Evolutionary conservation across 176 grass and related monocot species (phyloP).

Genomic region (Thinopyrum elongatum): DNA sequence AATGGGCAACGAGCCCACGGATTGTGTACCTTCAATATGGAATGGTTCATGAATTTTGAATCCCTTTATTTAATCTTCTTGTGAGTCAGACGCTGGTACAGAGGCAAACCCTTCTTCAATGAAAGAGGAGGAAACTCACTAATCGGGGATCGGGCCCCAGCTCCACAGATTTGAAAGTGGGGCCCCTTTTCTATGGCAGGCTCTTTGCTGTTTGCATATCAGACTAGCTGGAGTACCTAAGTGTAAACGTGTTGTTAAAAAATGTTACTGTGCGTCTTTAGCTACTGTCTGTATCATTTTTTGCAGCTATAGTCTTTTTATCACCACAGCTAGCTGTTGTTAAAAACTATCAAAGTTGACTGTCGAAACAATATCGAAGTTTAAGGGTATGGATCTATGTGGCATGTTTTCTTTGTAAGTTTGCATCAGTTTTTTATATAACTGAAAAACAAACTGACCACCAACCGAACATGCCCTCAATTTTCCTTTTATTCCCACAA

Average conservation of each 20-base stretch:
- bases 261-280: too few relatives aligned
- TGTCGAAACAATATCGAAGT: not conserved
- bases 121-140: not conserved
- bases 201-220: not conserved
- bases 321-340: too few relatives aligned
- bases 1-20: not conserved
- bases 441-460: not conserved
- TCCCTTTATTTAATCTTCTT: not conserved
- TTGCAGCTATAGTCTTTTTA: too few relatives aligned
- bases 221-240: too few relatives aligned
- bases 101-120: not conserved
- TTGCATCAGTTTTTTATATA: not conserved
- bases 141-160: not conserved
- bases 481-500: not conserved
- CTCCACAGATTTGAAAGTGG: not conserved
- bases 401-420: too few relatives aligned
- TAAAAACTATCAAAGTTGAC: too few relatives aligned
- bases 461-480: not conserved
- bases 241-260: too few relatives aligned
- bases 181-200: not conserved
- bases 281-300: too few relatives aligned
- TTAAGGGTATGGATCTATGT: not conserved
- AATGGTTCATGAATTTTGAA: not conserved
- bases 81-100: not conserved
- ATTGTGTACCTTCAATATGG: not conserved